Conservation (phyloP, 306 rosid species). For the Rosa chinensis region DNA sequence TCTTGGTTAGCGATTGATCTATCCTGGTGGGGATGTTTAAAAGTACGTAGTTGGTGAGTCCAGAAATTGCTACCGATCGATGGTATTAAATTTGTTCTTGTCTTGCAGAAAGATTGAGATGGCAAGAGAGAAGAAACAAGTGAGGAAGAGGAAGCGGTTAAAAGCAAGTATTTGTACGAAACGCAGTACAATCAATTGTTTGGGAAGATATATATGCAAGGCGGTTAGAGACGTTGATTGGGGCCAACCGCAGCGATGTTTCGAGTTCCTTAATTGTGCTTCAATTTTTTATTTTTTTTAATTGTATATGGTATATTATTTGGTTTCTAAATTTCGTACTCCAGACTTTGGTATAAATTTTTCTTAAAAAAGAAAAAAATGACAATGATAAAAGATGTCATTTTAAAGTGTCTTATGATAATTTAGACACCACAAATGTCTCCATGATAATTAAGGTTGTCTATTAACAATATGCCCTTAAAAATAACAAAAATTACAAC, state of each 20-base stretch:
- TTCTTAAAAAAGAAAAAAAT: too few relatives aligned
- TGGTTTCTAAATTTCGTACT: too few relatives aligned
- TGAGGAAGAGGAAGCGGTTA: constrained; percentile 9
- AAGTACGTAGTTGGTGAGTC: not conserved
- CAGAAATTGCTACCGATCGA: not conserved
- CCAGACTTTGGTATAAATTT: too few relatives aligned
- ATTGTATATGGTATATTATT: too few relatives aligned
- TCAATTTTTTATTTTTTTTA: not conserved
- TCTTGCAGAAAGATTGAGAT: not conserved
- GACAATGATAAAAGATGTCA: too few relatives aligned
- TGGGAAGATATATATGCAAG: not conserved
- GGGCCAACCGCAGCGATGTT: not conserved
- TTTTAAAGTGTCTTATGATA: too few relatives aligned
- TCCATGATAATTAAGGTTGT: too few relatives aligned
- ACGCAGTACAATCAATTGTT: not conserved
- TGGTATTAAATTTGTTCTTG: not conserved
- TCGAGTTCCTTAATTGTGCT: not conserved
- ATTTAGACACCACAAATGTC: too few relatives aligned
- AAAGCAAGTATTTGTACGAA: not conserved
- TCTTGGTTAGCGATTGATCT: not conserved
- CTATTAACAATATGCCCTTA: too few relatives aligned
- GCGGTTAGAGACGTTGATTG: not conserved
- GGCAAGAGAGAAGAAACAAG: not conserved
- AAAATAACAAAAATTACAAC: too few relatives aligned
- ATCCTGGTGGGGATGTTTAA: not conserved